Conservation (phyloP, 768 basidiomycete genomes). For the Agrocybe chaxingu region DNA sequence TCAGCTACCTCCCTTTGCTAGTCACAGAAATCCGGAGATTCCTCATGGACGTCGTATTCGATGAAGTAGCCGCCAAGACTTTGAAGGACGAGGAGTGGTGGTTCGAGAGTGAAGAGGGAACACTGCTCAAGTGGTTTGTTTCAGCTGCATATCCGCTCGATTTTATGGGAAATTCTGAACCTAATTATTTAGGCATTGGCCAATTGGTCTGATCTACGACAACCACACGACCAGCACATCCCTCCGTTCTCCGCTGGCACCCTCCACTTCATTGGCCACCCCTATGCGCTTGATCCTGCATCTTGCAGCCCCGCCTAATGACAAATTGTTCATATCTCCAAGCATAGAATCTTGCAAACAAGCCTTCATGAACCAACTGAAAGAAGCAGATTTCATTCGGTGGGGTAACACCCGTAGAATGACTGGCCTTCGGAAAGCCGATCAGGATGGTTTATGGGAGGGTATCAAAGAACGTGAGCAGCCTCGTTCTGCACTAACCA, state of each 20-base stretch:
- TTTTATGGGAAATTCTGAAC: neutral
- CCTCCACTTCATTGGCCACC: conserved; percentile 35
- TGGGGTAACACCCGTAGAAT: conserved; percentile 97
- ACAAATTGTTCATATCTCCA: conserved; percentile 80
- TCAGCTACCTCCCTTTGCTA: conserved; percentile 89
- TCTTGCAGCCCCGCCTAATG: conserved; percentile 81
- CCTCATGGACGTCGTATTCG: conserved; percentile 89
- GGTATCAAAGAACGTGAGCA: conserved; percentile 88
- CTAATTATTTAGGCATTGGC: conserved; percentile 81
- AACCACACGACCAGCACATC: conserved; percentile 69
- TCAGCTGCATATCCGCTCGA: neutral
- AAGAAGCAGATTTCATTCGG: conserved; percentile 95
- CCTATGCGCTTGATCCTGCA: conserved; percentile 85
- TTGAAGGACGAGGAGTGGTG: conserved; percentile 94
- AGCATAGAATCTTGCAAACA: conserved; percentile 86
- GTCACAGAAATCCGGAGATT: conserved; percentile 87
- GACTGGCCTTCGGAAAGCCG: conserved; percentile 83
- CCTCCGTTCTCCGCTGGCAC: conserved; percentile 44
- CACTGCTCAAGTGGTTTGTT: conserved; percentile 81
- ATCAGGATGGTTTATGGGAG: conserved; percentile 97
- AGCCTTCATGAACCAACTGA: conserved; percentile 92
- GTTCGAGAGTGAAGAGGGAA: conserved; percentile 90
- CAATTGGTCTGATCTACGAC: conserved; percentile 91
- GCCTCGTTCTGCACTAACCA: conserved; percentile 3
- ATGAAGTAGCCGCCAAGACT: conserved; percentile 72